Conservation (phyloP, 1,284 basidiomycete species). For the Ganoderma lucidum region DNA sequence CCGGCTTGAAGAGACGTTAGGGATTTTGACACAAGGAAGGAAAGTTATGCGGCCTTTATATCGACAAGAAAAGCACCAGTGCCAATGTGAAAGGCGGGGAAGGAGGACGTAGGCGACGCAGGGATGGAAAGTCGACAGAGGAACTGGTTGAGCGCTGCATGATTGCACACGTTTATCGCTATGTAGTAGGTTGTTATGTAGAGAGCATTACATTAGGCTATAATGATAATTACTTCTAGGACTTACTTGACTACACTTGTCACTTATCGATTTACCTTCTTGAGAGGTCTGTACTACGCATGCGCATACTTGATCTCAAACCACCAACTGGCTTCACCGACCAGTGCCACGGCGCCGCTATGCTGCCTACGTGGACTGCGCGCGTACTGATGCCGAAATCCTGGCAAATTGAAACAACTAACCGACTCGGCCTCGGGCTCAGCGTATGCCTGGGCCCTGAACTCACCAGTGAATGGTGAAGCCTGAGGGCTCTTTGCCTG, state of each 20-base stretch:
- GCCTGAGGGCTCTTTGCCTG: neutral
- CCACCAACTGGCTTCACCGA: neutral
- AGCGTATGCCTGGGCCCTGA: neutral
- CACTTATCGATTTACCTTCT: neutral
- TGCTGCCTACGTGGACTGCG: neutral
- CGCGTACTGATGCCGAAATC: too few relatives aligned
- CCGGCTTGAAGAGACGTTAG: neutral
- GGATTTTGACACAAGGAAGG: neutral
- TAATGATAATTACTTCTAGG: neutral
- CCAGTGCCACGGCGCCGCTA: too few relatives aligned
- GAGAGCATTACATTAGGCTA: too few relatives aligned
- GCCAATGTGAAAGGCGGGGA: neutral
- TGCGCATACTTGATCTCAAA: neutral
- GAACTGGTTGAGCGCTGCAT: neutral
- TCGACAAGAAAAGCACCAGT: neutral
- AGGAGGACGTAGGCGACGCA: neutral
- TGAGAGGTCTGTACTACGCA: neutral
- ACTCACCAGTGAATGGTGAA: neutral
- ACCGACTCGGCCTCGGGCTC: neutral
- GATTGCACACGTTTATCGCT: neutral
- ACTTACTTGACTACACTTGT: neutral
- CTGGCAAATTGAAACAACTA: too few relatives aligned
- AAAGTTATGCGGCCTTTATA: neutral
- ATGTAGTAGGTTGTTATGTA: too few relatives aligned
- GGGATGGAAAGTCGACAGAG: neutral